phyloP scores from a whole-genome alignment of 805 yeast species.

The Pichia cephalocereana region DNA sequence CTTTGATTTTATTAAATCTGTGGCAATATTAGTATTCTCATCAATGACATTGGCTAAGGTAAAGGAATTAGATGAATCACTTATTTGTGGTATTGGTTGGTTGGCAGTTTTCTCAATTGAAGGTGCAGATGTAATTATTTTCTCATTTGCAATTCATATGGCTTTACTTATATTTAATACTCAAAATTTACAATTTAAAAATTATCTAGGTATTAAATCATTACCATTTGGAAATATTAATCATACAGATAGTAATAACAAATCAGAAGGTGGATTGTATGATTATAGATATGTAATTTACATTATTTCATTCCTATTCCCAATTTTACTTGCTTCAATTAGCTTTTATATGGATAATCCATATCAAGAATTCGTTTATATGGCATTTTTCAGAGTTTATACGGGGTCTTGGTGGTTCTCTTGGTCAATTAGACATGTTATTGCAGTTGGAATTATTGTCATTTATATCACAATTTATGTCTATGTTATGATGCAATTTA shows the following conservation, averaged over 20 bases:
- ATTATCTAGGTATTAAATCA: background rate
- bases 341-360: slow-evolving; percentile 35
- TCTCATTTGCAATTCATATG: slow-evolving; percentile 77
- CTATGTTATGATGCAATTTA: slow-evolving; percentile 59
- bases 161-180: slow-evolving; percentile 57
- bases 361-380: slow-evolving; percentile 54
- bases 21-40: slow-evolving; percentile 62
- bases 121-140: slow-evolving; percentile 79
- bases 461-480: slow-evolving; percentile 65
- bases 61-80: slow-evolving; percentile 17
- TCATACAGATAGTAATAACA: no score
- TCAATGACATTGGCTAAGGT: slow-evolving; percentile 7
- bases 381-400: slow-evolving; percentile 71
- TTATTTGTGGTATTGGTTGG: slow-evolving; percentile 67
- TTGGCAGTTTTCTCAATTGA: slow-evolving; percentile 73
- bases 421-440: slow-evolving; percentile 74
- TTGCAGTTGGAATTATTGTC: slow-evolving; percentile 50
- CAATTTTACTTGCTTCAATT: slow-evolving; percentile 70
- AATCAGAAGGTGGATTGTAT: slow-evolving; percentile 66
- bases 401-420: slow-evolving; percentile 68
- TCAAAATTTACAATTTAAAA: background rate
- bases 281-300: slow-evolving; percentile 50
- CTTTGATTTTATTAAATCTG: slow-evolving; percentile 69
- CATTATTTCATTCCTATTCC: slow-evolving; percentile 47
- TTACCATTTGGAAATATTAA: no score